A percentile compares a stretch with the other conserved stretches of the same genome.
phyloP scores from a whole-genome alignment of 2,329 filamentous ascomycete genomes.

The Alternaria longipes region DNA sequence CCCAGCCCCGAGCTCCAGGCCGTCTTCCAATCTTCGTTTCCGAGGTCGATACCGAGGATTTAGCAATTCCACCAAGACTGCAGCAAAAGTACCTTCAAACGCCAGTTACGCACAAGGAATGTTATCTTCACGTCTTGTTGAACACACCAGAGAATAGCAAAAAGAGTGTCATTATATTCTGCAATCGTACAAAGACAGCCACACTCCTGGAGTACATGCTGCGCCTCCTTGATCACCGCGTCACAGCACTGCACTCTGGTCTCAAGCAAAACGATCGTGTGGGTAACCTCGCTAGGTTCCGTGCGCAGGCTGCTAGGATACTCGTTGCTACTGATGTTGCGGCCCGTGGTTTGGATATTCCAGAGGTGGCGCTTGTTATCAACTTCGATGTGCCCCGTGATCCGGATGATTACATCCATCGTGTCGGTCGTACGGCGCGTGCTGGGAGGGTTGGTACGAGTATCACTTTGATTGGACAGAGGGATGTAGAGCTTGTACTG shows the following conservation, averaged over 20 bases:
- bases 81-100: constrained; percentile 87
- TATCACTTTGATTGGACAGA: constrained; percentile 89
- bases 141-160: constrained; percentile 74
- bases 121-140: constrained; percentile 90
- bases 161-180: constrained; percentile 90
- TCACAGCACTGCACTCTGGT: constrained; percentile 88
- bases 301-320: constrained; percentile 85
- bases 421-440: constrained; percentile 93
- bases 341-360: constrained; percentile 92
- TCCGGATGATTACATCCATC: constrained; percentile 96
- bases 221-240: constrained; percentile 84
- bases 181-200: constrained; percentile 89
- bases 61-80: constrained; percentile 82
- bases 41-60: constrained; percentile 77
- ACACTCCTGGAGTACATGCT: constrained; percentile 89
- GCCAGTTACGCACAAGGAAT: constrained; percentile 90
- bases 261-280: constrained; percentile 86
- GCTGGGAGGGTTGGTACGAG: constrained; percentile 84
- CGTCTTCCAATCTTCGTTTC: constrained; percentile 86
- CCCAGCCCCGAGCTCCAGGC: constrained; percentile 74
- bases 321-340: constrained; percentile 96
- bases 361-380: constrained; percentile 86
- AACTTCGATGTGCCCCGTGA: constrained; percentile 98
- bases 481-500: constrained; percentile 89
- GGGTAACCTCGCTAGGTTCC: constrained; percentile 89